Evolutionary conservation across 805 yeast genomes (phyloP).

Genomic region (Blastobotrys parvus): DNA sequence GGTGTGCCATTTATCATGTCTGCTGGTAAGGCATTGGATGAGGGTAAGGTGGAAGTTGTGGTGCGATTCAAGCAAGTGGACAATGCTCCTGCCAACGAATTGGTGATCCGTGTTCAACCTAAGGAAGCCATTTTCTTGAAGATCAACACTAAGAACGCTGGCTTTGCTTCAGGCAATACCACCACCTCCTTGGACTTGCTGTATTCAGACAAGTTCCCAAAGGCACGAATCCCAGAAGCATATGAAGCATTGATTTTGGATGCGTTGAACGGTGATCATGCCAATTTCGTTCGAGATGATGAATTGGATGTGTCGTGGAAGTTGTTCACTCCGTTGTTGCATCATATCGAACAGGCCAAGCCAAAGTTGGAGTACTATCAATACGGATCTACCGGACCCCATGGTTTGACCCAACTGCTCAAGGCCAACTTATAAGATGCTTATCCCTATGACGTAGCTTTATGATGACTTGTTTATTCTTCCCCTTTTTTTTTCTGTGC

Average conservation of each 20-base stretch:
- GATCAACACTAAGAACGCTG: slow-evolving; percentile 90
- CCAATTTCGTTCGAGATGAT: slow-evolving; percentile 96
- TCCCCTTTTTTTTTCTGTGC: no score
- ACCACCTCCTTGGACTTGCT: slow-evolving; percentile 87
- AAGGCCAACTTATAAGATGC: slow-evolving; percentile 3
- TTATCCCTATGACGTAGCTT: no score
- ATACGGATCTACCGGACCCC: slow-evolving; percentile 91
- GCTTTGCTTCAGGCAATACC: slow-evolving; percentile 72
- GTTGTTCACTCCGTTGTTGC: slow-evolving; percentile 83
- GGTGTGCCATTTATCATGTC: slow-evolving; percentile 94
- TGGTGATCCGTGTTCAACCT: slow-evolving; percentile 92
- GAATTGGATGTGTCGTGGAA: slow-evolving; percentile 92
- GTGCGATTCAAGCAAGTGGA: slow-evolving; percentile 81
- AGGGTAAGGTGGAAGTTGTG: slow-evolving; percentile 90
- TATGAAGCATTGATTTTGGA: slow-evolving; percentile 94
- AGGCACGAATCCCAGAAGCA: slow-evolving; percentile 95
- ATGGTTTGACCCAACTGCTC: slow-evolving; percentile 50
- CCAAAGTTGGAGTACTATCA: slow-evolving; percentile 69
- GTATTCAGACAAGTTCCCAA: slow-evolving; percentile 69
- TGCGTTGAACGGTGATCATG: slow-evolving; percentile 83
- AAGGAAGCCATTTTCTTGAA: slow-evolving; percentile 89
- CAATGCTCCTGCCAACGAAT: slow-evolving; percentile 74
- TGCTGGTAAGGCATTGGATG: slow-evolving; percentile 97
- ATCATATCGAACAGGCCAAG: slow-evolving; percentile 63
- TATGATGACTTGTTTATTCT: no score